These are phyloP conservation scores for Metschnikowia reukaufii DNA, from an alignment of 805 yeast genomes.

Conservation along the genomic window DNA sequence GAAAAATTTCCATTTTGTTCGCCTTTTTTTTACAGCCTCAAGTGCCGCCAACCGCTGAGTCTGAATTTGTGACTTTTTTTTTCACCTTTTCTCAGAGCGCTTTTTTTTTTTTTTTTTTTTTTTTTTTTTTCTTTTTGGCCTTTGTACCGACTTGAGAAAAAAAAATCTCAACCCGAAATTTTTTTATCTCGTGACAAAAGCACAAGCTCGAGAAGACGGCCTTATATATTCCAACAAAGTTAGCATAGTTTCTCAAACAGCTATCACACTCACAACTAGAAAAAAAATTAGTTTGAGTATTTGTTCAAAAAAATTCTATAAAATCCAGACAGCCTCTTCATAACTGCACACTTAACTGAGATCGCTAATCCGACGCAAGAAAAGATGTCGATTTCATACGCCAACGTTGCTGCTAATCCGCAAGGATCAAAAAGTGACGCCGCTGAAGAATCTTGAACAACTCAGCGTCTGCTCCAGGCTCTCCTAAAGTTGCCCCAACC, in stretches of 20 bases:
- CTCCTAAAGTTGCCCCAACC: conserved; percentile 6
- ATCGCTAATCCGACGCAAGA: conserved; percentile 1
- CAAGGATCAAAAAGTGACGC: conserved; percentile 14
- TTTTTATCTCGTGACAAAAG: conserved; percentile 13
- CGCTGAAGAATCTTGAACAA: conserved; percentile 11
- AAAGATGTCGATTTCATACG: conserved; percentile 36
- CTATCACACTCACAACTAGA: neutral
- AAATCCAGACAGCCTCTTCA: neutral
- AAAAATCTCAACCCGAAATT: conserved; percentile 11
- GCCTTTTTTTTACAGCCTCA: conserved; percentile 5
- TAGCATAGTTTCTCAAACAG: neutral
- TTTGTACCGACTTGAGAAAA: conserved; percentile 10
- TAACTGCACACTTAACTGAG: conserved; percentile 2
- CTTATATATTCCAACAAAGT: conserved; percentile 2
- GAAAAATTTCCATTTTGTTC: neutral
- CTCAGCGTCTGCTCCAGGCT: conserved; percentile 10
- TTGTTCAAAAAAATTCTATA: neutral
- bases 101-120: conserved; percentile 6
- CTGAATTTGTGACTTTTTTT: conserved; percentile 14
- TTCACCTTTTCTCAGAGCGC: conserved; percentile 1
- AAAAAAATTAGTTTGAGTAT: neutral
- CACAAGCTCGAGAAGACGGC: conserved; percentile 8
- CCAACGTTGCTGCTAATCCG: conserved; percentile 44
- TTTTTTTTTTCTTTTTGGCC: conserved; percentile 6
- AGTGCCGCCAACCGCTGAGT: conserved; percentile 2